phyloP scores from a whole-genome alignment of 495 filamentous ascomycete genomes.

The Aspergillus taichungensis region DNA sequence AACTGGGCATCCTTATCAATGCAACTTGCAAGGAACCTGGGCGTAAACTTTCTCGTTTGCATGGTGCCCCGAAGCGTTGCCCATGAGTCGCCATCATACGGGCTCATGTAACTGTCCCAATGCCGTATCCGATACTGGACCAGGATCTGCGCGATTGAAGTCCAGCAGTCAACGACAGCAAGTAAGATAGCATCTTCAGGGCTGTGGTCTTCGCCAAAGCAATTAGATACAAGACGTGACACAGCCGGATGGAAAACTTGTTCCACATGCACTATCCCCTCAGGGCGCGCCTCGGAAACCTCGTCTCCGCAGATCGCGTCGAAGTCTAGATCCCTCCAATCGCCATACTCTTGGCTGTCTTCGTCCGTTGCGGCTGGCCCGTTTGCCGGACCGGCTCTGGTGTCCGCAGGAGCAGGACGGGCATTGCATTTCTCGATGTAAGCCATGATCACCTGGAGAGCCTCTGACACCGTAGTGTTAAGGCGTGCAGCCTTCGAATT shows the following conservation, averaged over 20 bases:
- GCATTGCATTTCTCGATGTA: slow-evolving; percentile 29
- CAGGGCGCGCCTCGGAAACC: slow-evolving; percentile 7
- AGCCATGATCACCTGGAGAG: slow-evolving; percentile 26
- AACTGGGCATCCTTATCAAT: slow-evolving; percentile 39
- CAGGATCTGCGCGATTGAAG: slow-evolving; percentile 44
- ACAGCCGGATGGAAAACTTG: slow-evolving; percentile 43
- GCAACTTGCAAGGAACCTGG: slow-evolving; percentile 53
- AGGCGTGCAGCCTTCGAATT: slow-evolving; percentile 25
- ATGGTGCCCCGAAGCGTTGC: slow-evolving; percentile 49
- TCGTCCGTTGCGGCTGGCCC: slow-evolving; percentile 32
- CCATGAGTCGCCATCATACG: slow-evolving; percentile 53
- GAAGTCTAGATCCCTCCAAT: slow-evolving; percentile 44
- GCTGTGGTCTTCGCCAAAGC: slow-evolving; percentile 54
- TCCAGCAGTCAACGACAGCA: slow-evolving; percentile 52
- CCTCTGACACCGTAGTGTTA: slow-evolving; percentile 29
- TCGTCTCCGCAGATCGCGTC: slow-evolving; percentile 39
- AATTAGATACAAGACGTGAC: slow-evolving; percentile 53
- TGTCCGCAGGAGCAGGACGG: slow-evolving; percentile 4
- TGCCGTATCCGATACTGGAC: slow-evolving; percentile 29
- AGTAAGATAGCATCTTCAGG: slow-evolving; percentile 51
- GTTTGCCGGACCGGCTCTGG: slow-evolving; percentile 2
- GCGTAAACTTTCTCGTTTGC: slow-evolving; percentile 54
- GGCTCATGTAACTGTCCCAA: slow-evolving; percentile 53
- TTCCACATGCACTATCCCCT: slow-evolving; percentile 28
- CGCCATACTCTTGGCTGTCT: slow-evolving; percentile 70